Evolutionary conservation across 2,329 filamentous ascomycete genomes (phyloP).

Genomic region (Sordariomycetes sp.): DNA sequence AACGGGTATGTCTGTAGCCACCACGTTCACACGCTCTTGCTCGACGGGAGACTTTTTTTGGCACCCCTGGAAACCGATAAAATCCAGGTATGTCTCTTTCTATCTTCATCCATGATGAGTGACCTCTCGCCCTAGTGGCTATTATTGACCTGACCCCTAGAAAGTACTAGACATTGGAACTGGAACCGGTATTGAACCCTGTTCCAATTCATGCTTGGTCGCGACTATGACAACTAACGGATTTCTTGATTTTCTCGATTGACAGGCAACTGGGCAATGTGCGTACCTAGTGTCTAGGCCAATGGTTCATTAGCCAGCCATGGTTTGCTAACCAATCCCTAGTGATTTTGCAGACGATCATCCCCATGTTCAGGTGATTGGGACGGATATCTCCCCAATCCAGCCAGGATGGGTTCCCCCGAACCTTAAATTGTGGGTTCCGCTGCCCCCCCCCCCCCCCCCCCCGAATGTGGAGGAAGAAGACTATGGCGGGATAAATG

Average conservation of each 20-base stretch:
- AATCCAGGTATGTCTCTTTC: neutral
- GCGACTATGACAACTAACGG: neutral
- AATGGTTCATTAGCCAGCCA: too few species aligned
- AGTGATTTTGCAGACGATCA: slow-evolving; percentile 34
- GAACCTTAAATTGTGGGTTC: slow-evolving; percentile 27
- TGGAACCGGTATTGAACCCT: slow-evolving; percentile 29
- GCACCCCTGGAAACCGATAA: slow-evolving; percentile 9
- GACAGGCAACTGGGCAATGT: slow-evolving; percentile 29
- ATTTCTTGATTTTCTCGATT: neutral
- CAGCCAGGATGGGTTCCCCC: slow-evolving; percentile 37
- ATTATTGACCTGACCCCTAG: neutral
- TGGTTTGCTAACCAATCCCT: slow-evolving; percentile 10
- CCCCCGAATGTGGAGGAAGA: neutral
- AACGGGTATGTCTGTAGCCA: slow-evolving; percentile 7
- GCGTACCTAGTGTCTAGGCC: slow-evolving; percentile 17
- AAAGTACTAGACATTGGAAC: slow-evolving; percentile 34
- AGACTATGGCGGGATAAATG: slow-evolving; percentile 17
- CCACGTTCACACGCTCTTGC: slow-evolving; percentile 9
- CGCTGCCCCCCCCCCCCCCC: slow-evolving; percentile 16
- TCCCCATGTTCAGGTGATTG: slow-evolving; percentile 27
- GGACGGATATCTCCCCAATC: slow-evolving; percentile 42
- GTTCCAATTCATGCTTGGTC: neutral
- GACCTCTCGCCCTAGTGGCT: slow-evolving; percentile 8
- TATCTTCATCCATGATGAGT: slow-evolving; percentile 8
- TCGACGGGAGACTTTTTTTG: slow-evolving; percentile 11